Evolutionary conservation across 352 stramenopile genomes (phyloP).

Genomic region (Pythium myriotylum): DNA sequence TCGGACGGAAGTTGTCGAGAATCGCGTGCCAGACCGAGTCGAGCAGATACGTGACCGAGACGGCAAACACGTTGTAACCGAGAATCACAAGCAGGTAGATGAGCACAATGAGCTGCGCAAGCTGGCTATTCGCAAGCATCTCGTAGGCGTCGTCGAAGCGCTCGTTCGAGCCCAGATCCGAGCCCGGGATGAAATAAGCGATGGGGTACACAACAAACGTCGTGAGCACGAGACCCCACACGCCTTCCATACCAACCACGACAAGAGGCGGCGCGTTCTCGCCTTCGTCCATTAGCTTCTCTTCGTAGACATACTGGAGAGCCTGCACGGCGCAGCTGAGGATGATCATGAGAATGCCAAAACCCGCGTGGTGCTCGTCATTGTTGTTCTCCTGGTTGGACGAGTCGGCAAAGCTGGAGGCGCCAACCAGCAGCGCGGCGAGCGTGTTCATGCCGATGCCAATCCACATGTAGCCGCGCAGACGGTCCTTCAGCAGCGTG

Average conservation of each 20-base stretch:
- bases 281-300: conserved; percentile 97
- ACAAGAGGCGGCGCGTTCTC: conserved; percentile 93
- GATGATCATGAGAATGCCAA: conserved; percentile 94
- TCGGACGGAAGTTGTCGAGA: conserved; percentile 97
- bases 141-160: conserved; percentile 78
- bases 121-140: conserved; percentile 69
- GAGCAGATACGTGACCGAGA: conserved; percentile 96
- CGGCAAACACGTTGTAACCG: conserved; percentile 96
- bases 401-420: conserved; percentile 91
- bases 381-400: conserved; percentile 73
- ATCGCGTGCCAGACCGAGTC: conserved; percentile 98
- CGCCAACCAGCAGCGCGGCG: conserved; percentile 91
- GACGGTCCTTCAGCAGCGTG: conserved; percentile 88
- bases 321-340: conserved; percentile 94
- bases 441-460: conserved; percentile 95
- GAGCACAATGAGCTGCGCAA: conserved; percentile 67
- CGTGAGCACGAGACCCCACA: conserved; percentile 95
- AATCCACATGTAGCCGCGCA: conserved; percentile 96
- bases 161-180: conserved; percentile 95
- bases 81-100: conserved; percentile 95
- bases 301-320: conserved; percentile 97
- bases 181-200: conserved; percentile 89
- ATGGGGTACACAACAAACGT: conserved; percentile 94
- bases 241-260: conserved; percentile 94
- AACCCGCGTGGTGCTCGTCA: conserved; percentile 66